phyloP scores from a whole-genome alignment of 768 basidiomycete genomes.

The Lactifluus subvellereus region DNA sequence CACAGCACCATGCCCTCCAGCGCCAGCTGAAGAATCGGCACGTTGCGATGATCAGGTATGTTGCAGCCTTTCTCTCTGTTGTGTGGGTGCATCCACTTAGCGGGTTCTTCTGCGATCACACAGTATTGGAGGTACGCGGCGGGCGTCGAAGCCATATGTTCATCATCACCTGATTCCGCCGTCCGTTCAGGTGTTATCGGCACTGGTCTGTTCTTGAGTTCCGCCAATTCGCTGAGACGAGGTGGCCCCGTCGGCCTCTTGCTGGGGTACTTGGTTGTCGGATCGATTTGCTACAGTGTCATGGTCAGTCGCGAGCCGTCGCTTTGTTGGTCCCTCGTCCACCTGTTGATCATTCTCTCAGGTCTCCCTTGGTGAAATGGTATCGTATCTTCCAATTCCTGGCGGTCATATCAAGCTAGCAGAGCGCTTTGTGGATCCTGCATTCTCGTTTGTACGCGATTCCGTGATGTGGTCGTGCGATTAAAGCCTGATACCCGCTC shows the following conservation, averaged over 20 bases:
- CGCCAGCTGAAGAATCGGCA: conserved; percentile 52
- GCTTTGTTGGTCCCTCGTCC: neutral
- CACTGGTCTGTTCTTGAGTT: conserved; percentile 37
- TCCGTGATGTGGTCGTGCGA: neutral
- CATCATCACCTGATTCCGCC: neutral
- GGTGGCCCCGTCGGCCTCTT: conserved; percentile 74
- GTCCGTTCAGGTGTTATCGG: conserved; percentile 36
- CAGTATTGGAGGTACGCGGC: conserved; percentile 32
- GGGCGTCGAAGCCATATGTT: neutral
- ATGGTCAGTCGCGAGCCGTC: conserved; percentile 44
- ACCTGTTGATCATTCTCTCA: conserved; percentile 26
- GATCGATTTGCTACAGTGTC: conserved; percentile 62
- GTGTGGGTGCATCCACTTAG: neutral
- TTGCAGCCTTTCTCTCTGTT: conserved; percentile 1
- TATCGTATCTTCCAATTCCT: conserved; percentile 70
- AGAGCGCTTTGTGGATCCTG: conserved; percentile 76
- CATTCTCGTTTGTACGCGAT: conserved; percentile 47
- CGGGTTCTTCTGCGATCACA: neutral
- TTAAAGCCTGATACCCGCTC: neutral
- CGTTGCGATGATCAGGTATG: conserved; percentile 73
- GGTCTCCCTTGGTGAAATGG: conserved; percentile 69
- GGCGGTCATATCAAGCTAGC: conserved; percentile 79
- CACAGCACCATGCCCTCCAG: conserved; percentile 18
- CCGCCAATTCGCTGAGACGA: conserved; percentile 41
- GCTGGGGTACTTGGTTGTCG: conserved; percentile 62